Evolutionary conservation across 1,284 basidiomycete species (phyloP), one percentile per base, ranked within the genome.

Genomic region (Schizophyllum commune): DNA sequence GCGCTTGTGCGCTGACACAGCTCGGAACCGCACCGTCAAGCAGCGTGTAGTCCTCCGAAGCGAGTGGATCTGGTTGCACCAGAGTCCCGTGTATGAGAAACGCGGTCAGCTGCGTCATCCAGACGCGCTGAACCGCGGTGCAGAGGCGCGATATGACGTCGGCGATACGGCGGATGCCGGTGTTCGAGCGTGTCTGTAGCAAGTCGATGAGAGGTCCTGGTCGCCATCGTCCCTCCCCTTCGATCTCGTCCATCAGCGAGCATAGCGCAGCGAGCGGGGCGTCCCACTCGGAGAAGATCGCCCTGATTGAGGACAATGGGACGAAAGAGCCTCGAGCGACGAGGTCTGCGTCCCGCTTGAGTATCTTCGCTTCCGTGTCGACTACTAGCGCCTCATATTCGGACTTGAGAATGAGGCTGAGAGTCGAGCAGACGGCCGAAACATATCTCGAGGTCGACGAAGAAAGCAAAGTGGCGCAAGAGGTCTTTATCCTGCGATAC

Each of bases 311-410:
- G 0, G 92, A 90, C 32, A 95, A 76, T 0, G 92, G 92, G 1
- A 95, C 92, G 69, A 90, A 93, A 5, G 87, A 86, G 53, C 89
- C 84, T 60, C 78, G 80, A 60, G 84, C 83, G 47, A 95, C 92
- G 20, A 93, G 79, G 59, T 77, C 79, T 6, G 84, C 77, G 68
- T 94, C 91, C 58, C 85, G 82, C 52, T 75, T 76, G 39, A 95
- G 78, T 32, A 95, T 79, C 68, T 84, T 88, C n/a, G 84, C 82
- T 71, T 95, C 92, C 1, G 89, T 92, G 60, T 87, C 81, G 1
- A 94, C 82, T 9, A 95, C 84, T 2, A 92, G 78, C n/a, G 78
- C 75, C 68, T 93, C 89, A 68, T 94, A 95, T 68, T 92, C 91
- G 59, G 83, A 80, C 66, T 81, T 84, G 61, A 95, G 79, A 32